Evolutionary conservation across 1,139 yeast genomes (phyloP).

Genomic region (Magnusiomyces clavatus): DNA sequence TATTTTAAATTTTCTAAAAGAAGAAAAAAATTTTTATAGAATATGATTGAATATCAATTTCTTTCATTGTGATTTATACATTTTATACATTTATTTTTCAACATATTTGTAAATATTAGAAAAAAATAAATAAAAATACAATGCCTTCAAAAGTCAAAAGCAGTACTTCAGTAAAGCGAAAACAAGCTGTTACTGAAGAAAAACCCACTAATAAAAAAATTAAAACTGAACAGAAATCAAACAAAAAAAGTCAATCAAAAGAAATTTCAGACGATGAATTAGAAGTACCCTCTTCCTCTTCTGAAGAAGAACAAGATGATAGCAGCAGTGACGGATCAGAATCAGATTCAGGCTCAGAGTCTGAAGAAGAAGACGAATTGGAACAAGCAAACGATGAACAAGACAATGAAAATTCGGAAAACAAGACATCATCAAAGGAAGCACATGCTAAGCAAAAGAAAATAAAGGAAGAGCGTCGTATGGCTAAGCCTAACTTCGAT

Average conservation of each 20-base stretch:
- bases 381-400: slow-evolving; percentile 28
- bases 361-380: slow-evolving; percentile 24
- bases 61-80: too few species aligned
- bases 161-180: slow-evolving; percentile 9
- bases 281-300: background rate
- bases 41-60: too few species aligned
- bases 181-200: slow-evolving; percentile 11
- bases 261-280: slow-evolving; percentile 12
- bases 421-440: slow-evolving; percentile 43
- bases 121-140: too few species aligned
- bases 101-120: too few species aligned
- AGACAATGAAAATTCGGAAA: slow-evolving; percentile 20
- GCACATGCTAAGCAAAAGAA: slow-evolving; percentile 81
- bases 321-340: slow-evolving; percentile 31
- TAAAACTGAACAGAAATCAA: slow-evolving; percentile 8
- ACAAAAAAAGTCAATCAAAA: slow-evolving; percentile 6
- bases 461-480: slow-evolving; percentile 70
- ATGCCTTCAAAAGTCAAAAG: too few species aligned
- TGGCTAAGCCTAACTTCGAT: slow-evolving; percentile 76
- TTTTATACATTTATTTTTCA: too few species aligned
- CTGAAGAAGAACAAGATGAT: slow-evolving; percentile 17
- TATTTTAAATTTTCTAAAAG: too few species aligned
- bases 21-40: too few species aligned
- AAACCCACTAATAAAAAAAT: slow-evolving; percentile 13
- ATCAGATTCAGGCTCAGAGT: slow-evolving; percentile 27